Conservation (phyloP, 495 filamentous ascomycete genomes). For the Copromyces sp. region DNA sequence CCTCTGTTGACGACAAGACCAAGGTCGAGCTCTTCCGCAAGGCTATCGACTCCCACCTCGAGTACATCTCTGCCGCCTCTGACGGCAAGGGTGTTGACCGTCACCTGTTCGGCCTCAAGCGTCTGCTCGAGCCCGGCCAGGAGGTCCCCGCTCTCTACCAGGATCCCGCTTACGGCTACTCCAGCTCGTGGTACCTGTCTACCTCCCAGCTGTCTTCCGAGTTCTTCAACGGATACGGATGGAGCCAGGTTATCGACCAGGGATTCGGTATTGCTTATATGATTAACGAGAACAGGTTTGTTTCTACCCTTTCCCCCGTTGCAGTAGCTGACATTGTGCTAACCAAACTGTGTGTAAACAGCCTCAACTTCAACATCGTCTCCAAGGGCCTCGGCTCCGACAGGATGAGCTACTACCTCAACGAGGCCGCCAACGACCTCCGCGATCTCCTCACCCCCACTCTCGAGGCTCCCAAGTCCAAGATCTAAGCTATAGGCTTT, state of each 20-base stretch:
- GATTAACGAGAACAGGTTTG: conserved; percentile 90
- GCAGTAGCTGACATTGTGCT: background rate
- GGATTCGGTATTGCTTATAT: conserved; percentile 98
- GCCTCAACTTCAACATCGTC: conserved; percentile 97
- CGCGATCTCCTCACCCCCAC: conserved; percentile 81
- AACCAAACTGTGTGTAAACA: conserved; percentile 24
- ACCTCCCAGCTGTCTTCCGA: conserved; percentile 86
- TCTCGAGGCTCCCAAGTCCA: conserved; percentile 74
- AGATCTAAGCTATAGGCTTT: conserved; percentile 49
- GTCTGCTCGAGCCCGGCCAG: conserved; percentile 72
- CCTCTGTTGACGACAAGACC: conserved; percentile 47
- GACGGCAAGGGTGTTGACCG: conserved; percentile 93
- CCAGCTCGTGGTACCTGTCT: conserved; percentile 77
- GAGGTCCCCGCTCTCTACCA: conserved; percentile 71
- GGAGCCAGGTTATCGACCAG: conserved; percentile 95
- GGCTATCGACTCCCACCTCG: conserved; percentile 70
- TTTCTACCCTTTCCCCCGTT: conserved; percentile 7
- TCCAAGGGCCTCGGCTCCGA: conserved; percentile 85
- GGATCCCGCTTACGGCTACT: conserved; percentile 81
- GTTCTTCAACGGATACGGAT: conserved; percentile 98
- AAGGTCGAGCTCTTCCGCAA: conserved; percentile 66
- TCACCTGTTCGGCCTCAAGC: conserved; percentile 95
- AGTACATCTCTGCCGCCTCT: conserved; percentile 79
- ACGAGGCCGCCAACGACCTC: conserved; percentile 84
- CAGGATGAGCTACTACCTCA: conserved; percentile 90